Percentiles rank a stretch among this genome's conserved stretches.
These are phyloP conservation scores for Wickerhamiella infanticola DNA, from an alignment of 1,139 yeast species.

Conservation along the genomic window DNA sequence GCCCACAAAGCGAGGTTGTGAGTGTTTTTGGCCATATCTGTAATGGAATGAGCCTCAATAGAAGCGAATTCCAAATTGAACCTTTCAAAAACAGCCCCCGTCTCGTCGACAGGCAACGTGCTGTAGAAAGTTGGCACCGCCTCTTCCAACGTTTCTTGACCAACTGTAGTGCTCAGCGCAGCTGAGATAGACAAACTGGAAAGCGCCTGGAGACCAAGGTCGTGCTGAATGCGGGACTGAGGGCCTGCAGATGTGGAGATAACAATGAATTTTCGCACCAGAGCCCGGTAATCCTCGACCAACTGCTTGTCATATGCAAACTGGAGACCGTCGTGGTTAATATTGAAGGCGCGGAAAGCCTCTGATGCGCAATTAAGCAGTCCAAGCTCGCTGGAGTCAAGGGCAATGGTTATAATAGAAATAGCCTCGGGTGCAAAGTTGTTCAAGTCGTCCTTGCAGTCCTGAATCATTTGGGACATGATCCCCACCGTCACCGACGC, in stretches of 20 bases:
- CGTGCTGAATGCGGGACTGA: slow-evolving; percentile 5
- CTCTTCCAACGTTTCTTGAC: slow-evolving; percentile 9
- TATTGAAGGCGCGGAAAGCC: slow-evolving; percentile 47
- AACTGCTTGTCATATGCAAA: slow-evolving; percentile 59
- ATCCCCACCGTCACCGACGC: slow-evolving; percentile 69
- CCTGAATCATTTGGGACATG: slow-evolving; percentile 48
- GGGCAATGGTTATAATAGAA: slow-evolving; percentile 28
- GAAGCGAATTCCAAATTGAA: neutral
- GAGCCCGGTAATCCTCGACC: slow-evolving; percentile 33
- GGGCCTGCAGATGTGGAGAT: slow-evolving; percentile 8
- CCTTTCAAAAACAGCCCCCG: neutral
- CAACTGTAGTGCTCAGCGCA: slow-evolving; percentile 13
- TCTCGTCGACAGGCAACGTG: slow-evolving; percentile 5
- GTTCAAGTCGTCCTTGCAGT: slow-evolving; percentile 71
- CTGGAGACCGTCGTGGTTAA: slow-evolving; percentile 47
- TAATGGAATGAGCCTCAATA: neutral
- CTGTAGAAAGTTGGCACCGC: slow-evolving; percentile 9
- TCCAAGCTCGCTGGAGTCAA: slow-evolving; percentile 38
- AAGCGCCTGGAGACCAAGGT: slow-evolving; percentile 12
- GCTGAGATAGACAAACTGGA: slow-evolving; percentile 12
- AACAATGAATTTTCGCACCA: slow-evolving; percentile 20
- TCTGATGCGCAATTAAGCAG: slow-evolving; percentile 19
- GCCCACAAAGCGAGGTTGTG: neutral
- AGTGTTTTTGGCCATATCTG: neutral
- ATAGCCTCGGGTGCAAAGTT: slow-evolving; percentile 47